Conservation (phyloP, 257 asterid genomes). For the Mentha longifolia region DNA sequence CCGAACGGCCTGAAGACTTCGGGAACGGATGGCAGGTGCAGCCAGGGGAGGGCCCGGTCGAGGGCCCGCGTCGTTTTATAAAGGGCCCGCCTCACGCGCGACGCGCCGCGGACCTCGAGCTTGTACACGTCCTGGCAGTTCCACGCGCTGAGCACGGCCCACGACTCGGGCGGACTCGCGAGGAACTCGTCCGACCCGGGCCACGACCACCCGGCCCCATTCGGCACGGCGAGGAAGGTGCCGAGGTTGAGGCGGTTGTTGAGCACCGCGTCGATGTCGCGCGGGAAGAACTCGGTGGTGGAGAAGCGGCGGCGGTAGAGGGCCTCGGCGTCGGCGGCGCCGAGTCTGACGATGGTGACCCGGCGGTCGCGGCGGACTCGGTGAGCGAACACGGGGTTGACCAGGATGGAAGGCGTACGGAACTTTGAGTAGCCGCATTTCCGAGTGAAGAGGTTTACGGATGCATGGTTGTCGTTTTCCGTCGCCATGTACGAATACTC, state of each 20-base stretch:
- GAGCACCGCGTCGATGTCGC: conserved; percentile 74
- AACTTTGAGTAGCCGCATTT: conserved; percentile 81
- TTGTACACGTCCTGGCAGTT: conserved; percentile 74
- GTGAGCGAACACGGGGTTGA: conserved; percentile 85
- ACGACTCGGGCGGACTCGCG: conserved; percentile 66
- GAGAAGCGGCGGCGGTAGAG: conserved; percentile 71
- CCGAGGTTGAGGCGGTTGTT: conserved; percentile 64
- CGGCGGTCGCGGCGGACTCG: conserved; percentile 39
- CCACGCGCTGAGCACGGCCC: conserved; percentile 92
- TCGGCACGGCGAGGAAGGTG: conserved; percentile 70
- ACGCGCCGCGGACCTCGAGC: conserved; percentile 88
- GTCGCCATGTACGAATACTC: conserved; percentile 90
- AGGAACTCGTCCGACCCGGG: conserved; percentile 54
- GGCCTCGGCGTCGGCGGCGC: conserved; percentile 58
- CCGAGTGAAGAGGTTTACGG: conserved; percentile 67
- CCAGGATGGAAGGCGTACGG: conserved; percentile 79
- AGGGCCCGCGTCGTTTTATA: conserved; percentile 51
- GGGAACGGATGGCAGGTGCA: conserved; percentile 74
- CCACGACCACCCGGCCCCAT: conserved; percentile 52
- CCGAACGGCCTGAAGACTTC: conserved; percentile 82
- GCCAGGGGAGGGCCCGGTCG: conserved; percentile 88
- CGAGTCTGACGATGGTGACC: conserved; percentile 54
- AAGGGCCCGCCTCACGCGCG: conserved; percentile 46
- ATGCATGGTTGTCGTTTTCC: conserved; percentile 83
- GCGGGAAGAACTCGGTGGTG: conserved; percentile 82